Evolutionary conservation across 116 monocot species (phyloP).

Genomic region (Thalassia testudinum): DNA sequence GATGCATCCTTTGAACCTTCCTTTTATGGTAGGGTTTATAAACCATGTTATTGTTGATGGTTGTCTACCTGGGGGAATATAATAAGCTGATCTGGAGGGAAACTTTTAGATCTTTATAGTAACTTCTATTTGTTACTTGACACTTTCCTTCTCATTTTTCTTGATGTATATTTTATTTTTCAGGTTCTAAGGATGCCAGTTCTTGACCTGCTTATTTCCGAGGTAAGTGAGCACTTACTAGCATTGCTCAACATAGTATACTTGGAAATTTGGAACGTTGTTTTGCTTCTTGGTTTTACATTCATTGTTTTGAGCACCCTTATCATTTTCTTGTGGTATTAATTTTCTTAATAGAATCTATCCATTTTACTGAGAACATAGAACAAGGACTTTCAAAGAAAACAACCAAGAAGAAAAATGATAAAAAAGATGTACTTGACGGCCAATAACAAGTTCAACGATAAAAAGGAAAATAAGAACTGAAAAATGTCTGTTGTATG

Average conservation of each 20-base stretch:
- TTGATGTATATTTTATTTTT: neutral
- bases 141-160: neutral
- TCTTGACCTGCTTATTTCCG: slow-evolving; percentile 31
- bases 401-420: neutral
- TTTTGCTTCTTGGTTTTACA: too few species aligned
- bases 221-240: slow-evolving; percentile 25
- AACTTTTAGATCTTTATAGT: too few species aligned
- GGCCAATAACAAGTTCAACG: too few species aligned
- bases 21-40: neutral
- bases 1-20: neutral
- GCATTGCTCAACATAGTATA: neutral
- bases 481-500: too few species aligned
- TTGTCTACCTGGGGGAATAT: too few species aligned
- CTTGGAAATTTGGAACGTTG: neutral
- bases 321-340: neutral
- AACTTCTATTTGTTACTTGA: neutral
- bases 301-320: too few species aligned
- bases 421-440: neutral
- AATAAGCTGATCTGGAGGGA: too few species aligned
- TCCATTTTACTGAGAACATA: too few species aligned
- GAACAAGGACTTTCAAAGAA: neutral
- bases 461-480: too few species aligned
- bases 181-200: slow-evolving; percentile 92
- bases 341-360: neutral
- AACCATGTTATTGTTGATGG: too few species aligned